Conservation (phyloP, 1,284 basidiomycete genomes). For the Tylopilus sp. region DNA sequence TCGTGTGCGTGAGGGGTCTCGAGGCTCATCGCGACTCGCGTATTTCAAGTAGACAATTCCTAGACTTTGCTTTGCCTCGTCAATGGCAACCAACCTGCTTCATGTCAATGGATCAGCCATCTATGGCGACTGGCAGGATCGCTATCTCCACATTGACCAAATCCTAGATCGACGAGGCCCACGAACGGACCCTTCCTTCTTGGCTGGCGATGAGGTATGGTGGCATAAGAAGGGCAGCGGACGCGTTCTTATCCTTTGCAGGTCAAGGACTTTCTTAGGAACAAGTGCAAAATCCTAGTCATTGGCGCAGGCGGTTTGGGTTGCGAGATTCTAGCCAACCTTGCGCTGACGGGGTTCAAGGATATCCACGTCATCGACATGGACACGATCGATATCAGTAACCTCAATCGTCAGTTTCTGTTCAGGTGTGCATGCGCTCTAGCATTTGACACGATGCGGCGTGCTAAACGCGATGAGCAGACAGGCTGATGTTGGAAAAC, state of each 20-base stretch:
- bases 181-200: conserved; percentile 70
- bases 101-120: conserved; percentile 30
- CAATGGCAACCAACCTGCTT: conserved; percentile 32
- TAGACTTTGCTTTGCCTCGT: conserved; percentile 12
- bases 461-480: conserved; percentile 38
- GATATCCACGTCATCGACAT: conserved; percentile 99
- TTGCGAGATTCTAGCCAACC: conserved; percentile 91
- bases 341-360: conserved; percentile 91
- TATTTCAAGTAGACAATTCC: conserved; percentile 15
- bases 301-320: conserved; percentile 95
- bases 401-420: conserved; percentile 96
- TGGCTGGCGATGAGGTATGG: conserved; percentile 66
- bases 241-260: conserved; percentile 31
- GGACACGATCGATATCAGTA: conserved; percentile 99
- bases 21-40: neutral
- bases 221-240: conserved; percentile 7
- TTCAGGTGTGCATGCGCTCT: conserved; percentile 69
- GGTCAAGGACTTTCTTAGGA: conserved; percentile 85
- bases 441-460: neutral
- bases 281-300: conserved; percentile 87
- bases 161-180: conserved; percentile 77
- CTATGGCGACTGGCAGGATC: conserved; percentile 60
- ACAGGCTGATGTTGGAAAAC: conserved; percentile 85
- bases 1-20: conserved; percentile 4
- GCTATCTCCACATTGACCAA: conserved; percentile 77